Percentiles rank a stretch among this genome's conserved stretches.
Conservation (phyloP, 2,329 filamentous ascomycete genomes). For the Waltergamsia citrina region DNA sequence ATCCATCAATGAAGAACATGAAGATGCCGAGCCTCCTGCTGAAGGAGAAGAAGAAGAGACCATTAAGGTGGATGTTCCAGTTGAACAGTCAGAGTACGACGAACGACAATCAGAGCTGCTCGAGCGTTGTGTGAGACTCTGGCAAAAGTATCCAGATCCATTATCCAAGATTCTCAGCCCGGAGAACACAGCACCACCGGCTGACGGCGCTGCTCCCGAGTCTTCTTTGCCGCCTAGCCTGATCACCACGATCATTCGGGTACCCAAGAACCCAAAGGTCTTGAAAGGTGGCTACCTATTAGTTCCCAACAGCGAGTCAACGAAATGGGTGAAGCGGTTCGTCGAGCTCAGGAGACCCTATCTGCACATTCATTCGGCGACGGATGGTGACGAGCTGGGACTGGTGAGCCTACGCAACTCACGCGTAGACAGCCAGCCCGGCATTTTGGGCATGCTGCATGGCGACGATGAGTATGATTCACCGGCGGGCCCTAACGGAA, state of each 20-base stretch:
- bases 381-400: slow-evolving; percentile 82
- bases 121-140: slow-evolving; percentile 52
- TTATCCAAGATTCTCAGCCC: slow-evolving; percentile 45
- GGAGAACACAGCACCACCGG: slow-evolving; percentile 58
- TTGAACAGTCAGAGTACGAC: slow-evolving; percentile 29
- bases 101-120: slow-evolving; percentile 37
- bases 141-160: slow-evolving; percentile 52
- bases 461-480: slow-evolving; percentile 27
- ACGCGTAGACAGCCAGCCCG: slow-evolving; percentile 84
- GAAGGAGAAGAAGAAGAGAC: slow-evolving; percentile 13
- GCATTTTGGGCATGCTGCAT: slow-evolving; percentile 69
- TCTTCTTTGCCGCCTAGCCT: slow-evolving; percentile 50
- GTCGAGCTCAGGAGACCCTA: slow-evolving; percentile 89
- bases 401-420: slow-evolving; percentile 84
- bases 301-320: slow-evolving; percentile 71
- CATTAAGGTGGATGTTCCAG: slow-evolving; percentile 9
- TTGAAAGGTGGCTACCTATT: slow-evolving; percentile 85
- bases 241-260: slow-evolving; percentile 64
- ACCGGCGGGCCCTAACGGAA: slow-evolving; percentile 18
- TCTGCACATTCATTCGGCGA: slow-evolving; percentile 77
- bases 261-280: slow-evolving; percentile 71
- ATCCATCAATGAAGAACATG: slow-evolving; percentile 19
- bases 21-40: slow-evolving; percentile 12
- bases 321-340: slow-evolving; percentile 84
- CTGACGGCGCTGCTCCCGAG: slow-evolving; percentile 45